These are phyloP conservation scores for Skeletonema marinoi DNA, from an alignment of 108 stramenopile species.

Conservation along the genomic window DNA sequence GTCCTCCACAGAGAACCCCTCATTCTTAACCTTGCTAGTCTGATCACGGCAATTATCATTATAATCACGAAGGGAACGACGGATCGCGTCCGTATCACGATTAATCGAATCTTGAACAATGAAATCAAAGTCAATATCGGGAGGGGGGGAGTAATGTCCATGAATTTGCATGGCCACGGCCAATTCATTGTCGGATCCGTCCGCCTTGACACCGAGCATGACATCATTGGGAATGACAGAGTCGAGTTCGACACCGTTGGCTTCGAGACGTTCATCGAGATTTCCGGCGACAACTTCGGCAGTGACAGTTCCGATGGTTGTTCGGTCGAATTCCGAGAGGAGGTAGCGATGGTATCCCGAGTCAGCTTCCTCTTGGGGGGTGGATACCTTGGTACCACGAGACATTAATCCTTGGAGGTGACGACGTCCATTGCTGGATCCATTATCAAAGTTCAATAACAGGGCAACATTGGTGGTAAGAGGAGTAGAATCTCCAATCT, in stretches of 20 bases:
- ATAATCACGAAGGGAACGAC: constrained; percentile 18
- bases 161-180: constrained; percentile 30
- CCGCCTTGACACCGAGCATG: constrained; percentile 1
- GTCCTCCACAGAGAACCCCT: constrained; percentile 7
- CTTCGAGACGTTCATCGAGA: constrained; percentile 16
- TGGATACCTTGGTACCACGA: constrained; percentile 1
- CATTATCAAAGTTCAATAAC: constrained; percentile 19
- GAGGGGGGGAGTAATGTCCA: constrained; percentile 35
- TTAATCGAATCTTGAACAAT: constrained; percentile 34
- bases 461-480: constrained; percentile 10
- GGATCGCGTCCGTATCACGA: constrained; percentile 23
- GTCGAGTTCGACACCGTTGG: constrained; percentile 20
- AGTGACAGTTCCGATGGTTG: constrained; percentile 25
- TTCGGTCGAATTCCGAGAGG: constrained; percentile 10
- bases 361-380: neutral
- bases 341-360: constrained; percentile 8
- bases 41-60: constrained; percentile 33
- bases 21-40: neutral
- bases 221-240: constrained; percentile 22
- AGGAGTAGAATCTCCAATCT: constrained; percentile 9
- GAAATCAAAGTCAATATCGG: constrained; percentile 32
- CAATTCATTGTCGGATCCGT: neutral
- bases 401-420: constrained; percentile 4
- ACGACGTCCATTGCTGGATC: neutral
- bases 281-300: constrained; percentile 25